Evolutionary conservation across 78 protist genomes (phyloP), one percentile per base, ranked within the genome.

Genomic region (Mantamonas sphyraenae): DNA sequence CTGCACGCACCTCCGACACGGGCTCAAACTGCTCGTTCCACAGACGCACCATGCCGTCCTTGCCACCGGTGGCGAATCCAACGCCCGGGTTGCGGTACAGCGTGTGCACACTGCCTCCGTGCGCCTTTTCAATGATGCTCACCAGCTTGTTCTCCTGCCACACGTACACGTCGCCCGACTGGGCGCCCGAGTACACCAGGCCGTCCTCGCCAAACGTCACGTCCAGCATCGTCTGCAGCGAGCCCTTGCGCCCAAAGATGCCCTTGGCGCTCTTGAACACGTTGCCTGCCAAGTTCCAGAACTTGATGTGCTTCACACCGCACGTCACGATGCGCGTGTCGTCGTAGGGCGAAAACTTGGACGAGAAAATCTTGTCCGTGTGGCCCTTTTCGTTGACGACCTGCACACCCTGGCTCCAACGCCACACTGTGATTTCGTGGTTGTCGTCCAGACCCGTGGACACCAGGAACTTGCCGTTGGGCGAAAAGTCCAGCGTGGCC

Each of bases 391-490:
- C 35, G 26, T 2, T 1, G 33, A 68, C 80, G 28, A 74, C 12
- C 28, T 0, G 42, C 42, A 0, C 14, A 20, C 73, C 75, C 33
- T 24, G 33, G 40, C 39, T 69, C 83, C 81, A 73, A 22, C 72
- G 80, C 79, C 76, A 82, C 19, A 87, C 35, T 3, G n/a, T 47
- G 26, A 82, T 14, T 26, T 68, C 34, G 58, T 70, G 34, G 39
- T 67, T 47, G 19, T 47, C 63, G 74, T 86, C 91, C 24, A 35
- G 22, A 8, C 79, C 84, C 10, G 68, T 71, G 1, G 80, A n/a
- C 17, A 20, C 64, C 33, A 87, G 57, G 20, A 4, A 26, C 26
- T 37, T 2, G 1, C 83, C 88, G 26, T 61, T 55, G 24, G 73
- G 22, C 5, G 76, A 35, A 37, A 81, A 81, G 9, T 72, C 50